Evolutionary conservation across 208 protist genomes (phyloP), one percentile per base, ranked within the genome.

Genomic region (Leishmania arabica): DNA sequence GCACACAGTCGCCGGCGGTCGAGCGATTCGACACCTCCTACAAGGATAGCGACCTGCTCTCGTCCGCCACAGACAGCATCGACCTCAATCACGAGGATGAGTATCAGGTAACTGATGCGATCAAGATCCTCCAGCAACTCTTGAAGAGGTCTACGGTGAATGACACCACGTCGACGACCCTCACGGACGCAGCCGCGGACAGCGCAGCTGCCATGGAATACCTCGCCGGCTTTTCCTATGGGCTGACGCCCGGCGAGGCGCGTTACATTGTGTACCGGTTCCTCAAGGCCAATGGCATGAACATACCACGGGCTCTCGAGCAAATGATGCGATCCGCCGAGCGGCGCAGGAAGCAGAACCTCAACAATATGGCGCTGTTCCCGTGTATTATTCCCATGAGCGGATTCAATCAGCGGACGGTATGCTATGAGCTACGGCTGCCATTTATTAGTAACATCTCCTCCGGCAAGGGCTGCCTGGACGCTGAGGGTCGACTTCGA

Each of bases 331-430:
- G 73, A 3, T 83, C 90, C 3, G 84, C 78, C 40, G 81, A 89
- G 73, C 88, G 91, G 68, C 86, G 91, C 40, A 77, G 77, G 42
- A 84, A 83, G 37, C 91, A 94, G 47, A 86, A 88, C 72, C 24
- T 96, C 17, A 86, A 95, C 54, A 83, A 78, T 9, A 86, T 93
- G 78, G 78, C 84, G 21, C 84, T 93, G 66, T 95, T 93, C 62
- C 83, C 91, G 0, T 88, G 83, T 24, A 77, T 94, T 21, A 88
- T 96, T 73, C 89, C 88, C 4, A 81, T 91, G 13, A 82, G 78
- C 40, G 93, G 93, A 1, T 96, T 91, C 72, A 79, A 90, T 56
- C 79, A 91, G 60, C 58, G 78, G 1, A 54, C 75, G n/a, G 78
- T 96, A n/a, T 92, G 92, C 73, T 47, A 78, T 31, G 54, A 84